Conservation (phyloP, 768 basidiomycete species). For the Serendipita sp. region DNA sequence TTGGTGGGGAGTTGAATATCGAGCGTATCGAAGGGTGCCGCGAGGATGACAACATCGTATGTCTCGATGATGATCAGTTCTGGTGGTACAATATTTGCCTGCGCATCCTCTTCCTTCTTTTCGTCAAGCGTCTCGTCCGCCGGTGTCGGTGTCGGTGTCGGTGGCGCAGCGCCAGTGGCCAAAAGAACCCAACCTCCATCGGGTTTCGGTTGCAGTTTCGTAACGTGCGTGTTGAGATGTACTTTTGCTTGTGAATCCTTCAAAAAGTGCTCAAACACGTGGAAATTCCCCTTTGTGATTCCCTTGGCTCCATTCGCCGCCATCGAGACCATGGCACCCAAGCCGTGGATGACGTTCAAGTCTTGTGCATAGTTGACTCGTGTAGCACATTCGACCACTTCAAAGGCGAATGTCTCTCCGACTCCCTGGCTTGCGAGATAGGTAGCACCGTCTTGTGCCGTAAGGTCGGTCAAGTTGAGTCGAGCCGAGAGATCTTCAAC, state of each 20-base stretch:
- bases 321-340: constrained; percentile 57
- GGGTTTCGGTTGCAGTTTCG: constrained; percentile 28
- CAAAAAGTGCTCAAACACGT: constrained; percentile 71
- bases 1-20: constrained; percentile 34
- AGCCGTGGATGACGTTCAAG: constrained; percentile 51
- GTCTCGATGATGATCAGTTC: neutral
- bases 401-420: constrained; percentile 39
- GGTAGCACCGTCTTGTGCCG: constrained; percentile 35
- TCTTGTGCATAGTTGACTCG: constrained; percentile 72
- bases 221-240: constrained; percentile 52
- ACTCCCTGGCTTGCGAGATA: constrained; percentile 42
- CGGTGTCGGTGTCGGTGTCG: constrained; percentile 3
- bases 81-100: too few relatives aligned
- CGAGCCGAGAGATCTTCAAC: constrained; percentile 38
- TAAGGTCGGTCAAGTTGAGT: constrained; percentile 18
- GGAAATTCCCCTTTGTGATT: constrained; percentile 67
- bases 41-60: constrained; percentile 68
- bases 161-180: constrained; percentile 9
- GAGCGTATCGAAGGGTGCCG: constrained; percentile 67
- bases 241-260: constrained; percentile 50
- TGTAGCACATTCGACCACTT: constrained; percentile 65
- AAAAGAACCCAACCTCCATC: constrained; percentile 10
- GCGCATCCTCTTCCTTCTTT: too few relatives aligned
- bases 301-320: constrained; percentile 49
- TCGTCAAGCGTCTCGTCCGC: too few relatives aligned